Evolutionary conservation across 108 stramenopile species (phyloP).

Genomic region (Skeletonema grethae): DNA sequence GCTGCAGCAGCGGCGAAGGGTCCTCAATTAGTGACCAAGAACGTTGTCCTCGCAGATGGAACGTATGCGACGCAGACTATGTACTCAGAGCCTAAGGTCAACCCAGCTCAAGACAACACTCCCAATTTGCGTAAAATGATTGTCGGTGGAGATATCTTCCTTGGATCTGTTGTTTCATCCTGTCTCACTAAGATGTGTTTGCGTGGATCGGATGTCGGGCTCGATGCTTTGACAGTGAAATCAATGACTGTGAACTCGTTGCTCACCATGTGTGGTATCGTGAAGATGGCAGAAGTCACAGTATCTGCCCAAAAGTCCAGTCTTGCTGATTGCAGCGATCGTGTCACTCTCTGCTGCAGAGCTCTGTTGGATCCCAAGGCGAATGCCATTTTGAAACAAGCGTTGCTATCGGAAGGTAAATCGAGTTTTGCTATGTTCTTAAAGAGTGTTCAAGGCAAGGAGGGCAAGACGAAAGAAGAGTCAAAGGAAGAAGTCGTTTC

Average conservation of each 20-base stretch:
- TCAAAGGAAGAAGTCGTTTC: constrained; percentile 55
- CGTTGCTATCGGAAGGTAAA: constrained; percentile 80
- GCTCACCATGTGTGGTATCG: constrained; percentile 84
- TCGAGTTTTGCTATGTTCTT: constrained; percentile 71
- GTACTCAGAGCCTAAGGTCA: constrained; percentile 63
- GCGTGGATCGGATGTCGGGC: constrained; percentile 55
- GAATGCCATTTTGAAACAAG: constrained; percentile 63
- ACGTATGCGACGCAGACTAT: constrained; percentile 98
- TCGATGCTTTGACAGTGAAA: constrained; percentile 63
- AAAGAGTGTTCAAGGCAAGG: constrained; percentile 76
- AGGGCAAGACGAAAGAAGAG: constrained; percentile 61
- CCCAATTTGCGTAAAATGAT: constrained; percentile 88
- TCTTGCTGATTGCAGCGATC: constrained; percentile 90
- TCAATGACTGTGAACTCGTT: constrained; percentile 75
- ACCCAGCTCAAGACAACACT: constrained; percentile 61
- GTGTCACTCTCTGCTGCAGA: constrained; percentile 85
- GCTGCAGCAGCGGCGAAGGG: constrained; percentile 60
- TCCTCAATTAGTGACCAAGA: constrained; percentile 88
- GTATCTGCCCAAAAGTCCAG: constrained; percentile 76
- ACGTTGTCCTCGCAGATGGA: constrained; percentile 97
- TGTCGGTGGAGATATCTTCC: constrained; percentile 92
- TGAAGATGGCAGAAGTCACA: constrained; percentile 86
- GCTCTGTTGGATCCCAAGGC: constrained; percentile 90
- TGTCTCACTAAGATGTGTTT: constrained; percentile 94
- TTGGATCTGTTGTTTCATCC: constrained; percentile 87